Percentiles rank a stretch among this genome's conserved stretches.
phyloP scores from a whole-genome alignment of 805 yeast species.

The Danielia oregonensis region DNA sequence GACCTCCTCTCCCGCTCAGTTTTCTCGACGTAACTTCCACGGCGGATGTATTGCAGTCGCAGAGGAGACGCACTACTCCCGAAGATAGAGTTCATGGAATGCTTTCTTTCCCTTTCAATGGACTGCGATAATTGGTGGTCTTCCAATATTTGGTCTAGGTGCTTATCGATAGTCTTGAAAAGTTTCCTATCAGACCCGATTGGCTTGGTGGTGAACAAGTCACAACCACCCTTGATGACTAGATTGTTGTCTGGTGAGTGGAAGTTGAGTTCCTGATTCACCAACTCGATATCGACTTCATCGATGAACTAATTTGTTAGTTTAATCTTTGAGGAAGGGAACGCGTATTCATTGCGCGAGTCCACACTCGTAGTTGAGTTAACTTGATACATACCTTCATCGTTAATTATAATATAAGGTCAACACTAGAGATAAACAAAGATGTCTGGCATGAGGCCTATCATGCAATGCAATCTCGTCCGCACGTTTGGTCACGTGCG shows the following conservation, averaged over 20 bases:
- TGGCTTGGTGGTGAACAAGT: constrained; percentile 90
- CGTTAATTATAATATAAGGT: background rate
- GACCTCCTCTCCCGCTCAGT: constrained; percentile 26
- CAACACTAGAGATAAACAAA: too few relatives aligned
- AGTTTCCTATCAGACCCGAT: constrained; percentile 86
- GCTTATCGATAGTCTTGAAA: constrained; percentile 82
- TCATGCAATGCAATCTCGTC: background rate
- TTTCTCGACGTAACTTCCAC: constrained; percentile 21
- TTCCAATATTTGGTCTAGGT: constrained; percentile 53
- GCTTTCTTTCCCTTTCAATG: constrained; percentile 35
- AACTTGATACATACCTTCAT: background rate
- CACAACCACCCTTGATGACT: constrained; percentile 80
- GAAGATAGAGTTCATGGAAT: constrained; percentile 32
- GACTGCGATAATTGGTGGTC: constrained; percentile 41
- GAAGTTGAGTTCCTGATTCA: constrained; percentile 68
- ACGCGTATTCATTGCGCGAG: background rate
- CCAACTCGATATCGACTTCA: constrained; percentile 86
- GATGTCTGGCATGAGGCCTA: background rate
- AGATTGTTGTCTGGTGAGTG: constrained; percentile 41
- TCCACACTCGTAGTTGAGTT: background rate
- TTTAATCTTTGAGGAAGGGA: background rate
- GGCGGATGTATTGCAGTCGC: constrained; percentile 14
- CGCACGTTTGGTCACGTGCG: background rate
- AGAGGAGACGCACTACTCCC: constrained; percentile 39
- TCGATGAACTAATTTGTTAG: constrained; percentile 66